Evolutionary conservation across 768 basidiomycete genomes (phyloP).

Genomic region (Rhodotorula graminis): DNA sequence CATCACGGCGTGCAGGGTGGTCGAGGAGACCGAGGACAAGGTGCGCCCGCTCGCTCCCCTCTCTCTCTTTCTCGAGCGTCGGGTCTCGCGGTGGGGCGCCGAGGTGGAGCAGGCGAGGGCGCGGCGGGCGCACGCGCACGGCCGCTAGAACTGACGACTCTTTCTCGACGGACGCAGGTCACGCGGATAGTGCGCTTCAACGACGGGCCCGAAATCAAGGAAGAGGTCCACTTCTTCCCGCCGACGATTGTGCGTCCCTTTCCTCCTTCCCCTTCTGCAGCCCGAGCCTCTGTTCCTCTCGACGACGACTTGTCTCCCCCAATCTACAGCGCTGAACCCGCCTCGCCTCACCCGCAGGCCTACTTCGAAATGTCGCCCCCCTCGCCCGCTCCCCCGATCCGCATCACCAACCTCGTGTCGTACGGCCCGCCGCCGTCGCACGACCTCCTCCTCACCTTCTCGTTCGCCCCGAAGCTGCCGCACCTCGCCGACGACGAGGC

Average conservation of each 20-base stretch:
- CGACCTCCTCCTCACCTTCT: slow-evolving; percentile 32
- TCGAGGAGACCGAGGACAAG: slow-evolving; percentile 24
- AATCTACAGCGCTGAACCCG: background rate
- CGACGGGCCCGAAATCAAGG: background rate
- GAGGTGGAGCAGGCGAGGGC: too few species aligned
- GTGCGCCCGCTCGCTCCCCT: background rate
- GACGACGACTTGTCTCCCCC: too few species aligned
- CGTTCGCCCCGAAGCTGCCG: slow-evolving; percentile 4
- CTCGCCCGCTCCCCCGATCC: background rate
- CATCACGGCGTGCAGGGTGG: slow-evolving; percentile 9
- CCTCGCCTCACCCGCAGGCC: background rate
- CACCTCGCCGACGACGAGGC: background rate
- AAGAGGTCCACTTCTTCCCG: slow-evolving; percentile 4
- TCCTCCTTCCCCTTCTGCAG: background rate
- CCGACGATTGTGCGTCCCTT: slow-evolving; percentile 15
- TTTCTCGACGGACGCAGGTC: background rate
- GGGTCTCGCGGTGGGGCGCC: background rate
- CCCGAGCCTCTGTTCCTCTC: too few species aligned
- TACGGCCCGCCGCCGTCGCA: slow-evolving; percentile 9
- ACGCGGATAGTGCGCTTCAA: slow-evolving; percentile 8
- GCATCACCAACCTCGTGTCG: slow-evolving; percentile 31
- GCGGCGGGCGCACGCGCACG: too few species aligned
- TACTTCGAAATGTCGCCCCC: slow-evolving; percentile 10
- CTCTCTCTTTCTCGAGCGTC: too few species aligned
- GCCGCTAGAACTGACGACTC: background rate